These are phyloP conservation scores for Tritrichomonas musculus DNA, from an alignment of 208 protist genomes.

Conservation along the genomic window DNA sequence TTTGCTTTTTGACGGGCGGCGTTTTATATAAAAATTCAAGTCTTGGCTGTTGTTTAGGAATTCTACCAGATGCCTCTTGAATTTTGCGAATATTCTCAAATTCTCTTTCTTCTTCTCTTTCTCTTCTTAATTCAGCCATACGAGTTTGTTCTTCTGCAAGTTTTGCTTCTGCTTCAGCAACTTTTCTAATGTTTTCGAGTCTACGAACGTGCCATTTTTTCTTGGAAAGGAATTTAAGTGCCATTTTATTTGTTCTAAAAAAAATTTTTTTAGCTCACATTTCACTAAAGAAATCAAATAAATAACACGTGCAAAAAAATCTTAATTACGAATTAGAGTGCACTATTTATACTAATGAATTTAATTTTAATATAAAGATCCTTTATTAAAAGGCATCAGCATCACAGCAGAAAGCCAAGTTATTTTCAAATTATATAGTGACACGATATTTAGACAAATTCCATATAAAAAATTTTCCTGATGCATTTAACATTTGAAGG, in stretches of 20 bases:
- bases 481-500: too few species aligned
- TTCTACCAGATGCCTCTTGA: neutral
- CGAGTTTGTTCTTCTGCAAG: neutral
- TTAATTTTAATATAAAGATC: too few species aligned
- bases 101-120: constrained; percentile 33
- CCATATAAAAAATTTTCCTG: too few species aligned
- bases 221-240: neutral
- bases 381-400: too few species aligned
- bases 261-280: too few species aligned
- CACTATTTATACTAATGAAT: too few species aligned
- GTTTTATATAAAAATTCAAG: neutral
- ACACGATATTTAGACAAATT: too few species aligned
- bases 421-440: too few species aligned
- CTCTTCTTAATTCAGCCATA: constrained; percentile 17
- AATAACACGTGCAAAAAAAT: too few species aligned
- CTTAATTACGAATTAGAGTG: too few species aligned
- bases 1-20: neutral
- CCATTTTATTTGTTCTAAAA: neutral
- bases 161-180: neutral
- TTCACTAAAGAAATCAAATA: too few species aligned
- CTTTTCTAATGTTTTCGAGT: constrained; percentile 9
- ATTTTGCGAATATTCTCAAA: neutral
- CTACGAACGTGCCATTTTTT: neutral
- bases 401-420: too few species aligned
- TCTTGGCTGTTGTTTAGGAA: neutral